Evolutionary conservation across 495 filamentous ascomycete species (phyloP).

Genomic region (Thermothielavioides terrestris): DNA sequence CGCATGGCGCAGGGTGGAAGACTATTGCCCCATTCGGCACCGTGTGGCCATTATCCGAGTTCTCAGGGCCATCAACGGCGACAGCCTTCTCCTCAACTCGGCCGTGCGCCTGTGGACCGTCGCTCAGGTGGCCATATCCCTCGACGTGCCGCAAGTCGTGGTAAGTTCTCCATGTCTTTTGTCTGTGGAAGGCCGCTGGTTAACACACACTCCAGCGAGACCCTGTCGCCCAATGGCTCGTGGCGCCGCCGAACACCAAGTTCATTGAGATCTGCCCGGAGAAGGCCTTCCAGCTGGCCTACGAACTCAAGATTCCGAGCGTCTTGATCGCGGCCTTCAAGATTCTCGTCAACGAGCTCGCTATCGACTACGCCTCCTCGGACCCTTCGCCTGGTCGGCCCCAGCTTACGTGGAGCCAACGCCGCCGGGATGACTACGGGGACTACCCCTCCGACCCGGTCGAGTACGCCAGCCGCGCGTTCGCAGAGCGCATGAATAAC

Average conservation of each 20-base stretch:
- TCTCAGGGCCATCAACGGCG: slow-evolving; percentile 43
- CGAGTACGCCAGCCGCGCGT: slow-evolving; percentile 20
- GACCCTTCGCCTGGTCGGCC: slow-evolving; percentile 1
- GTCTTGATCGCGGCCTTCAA: slow-evolving; percentile 32
- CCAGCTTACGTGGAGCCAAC: slow-evolving; percentile 14
- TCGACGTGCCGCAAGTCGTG: slow-evolving; percentile 40
- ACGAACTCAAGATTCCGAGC: slow-evolving; percentile 25
- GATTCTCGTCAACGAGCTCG: slow-evolving; percentile 38
- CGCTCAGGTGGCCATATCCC: slow-evolving; percentile 49
- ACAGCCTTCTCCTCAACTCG: slow-evolving; percentile 48
- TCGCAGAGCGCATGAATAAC: slow-evolving; percentile 20
- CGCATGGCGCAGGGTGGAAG: slow-evolving; percentile 28
- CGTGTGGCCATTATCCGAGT: slow-evolving; percentile 52
- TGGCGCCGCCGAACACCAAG: slow-evolving; percentile 31
- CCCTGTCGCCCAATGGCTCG: slow-evolving; percentile 35
- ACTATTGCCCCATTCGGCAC: slow-evolving; percentile 55
- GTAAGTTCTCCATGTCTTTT: slow-evolving; percentile 16
- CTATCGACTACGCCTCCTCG: slow-evolving; percentile 58
- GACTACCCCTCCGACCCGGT: slow-evolving; percentile 26
- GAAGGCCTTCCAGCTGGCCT: slow-evolving; percentile 35
- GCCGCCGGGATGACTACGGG: slow-evolving; percentile 24
- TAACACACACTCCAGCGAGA: slow-evolving; percentile 16
- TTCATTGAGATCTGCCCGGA: slow-evolving; percentile 42
- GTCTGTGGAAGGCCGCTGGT: too few relatives aligned
- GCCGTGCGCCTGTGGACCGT: slow-evolving; percentile 58